A percentile compares a stretch with the other conserved stretches of the same genome.
Evolutionary conservation across 176 grass and related monocot genomes (phyloP).

Genomic region (Typha latifolia): DNA sequence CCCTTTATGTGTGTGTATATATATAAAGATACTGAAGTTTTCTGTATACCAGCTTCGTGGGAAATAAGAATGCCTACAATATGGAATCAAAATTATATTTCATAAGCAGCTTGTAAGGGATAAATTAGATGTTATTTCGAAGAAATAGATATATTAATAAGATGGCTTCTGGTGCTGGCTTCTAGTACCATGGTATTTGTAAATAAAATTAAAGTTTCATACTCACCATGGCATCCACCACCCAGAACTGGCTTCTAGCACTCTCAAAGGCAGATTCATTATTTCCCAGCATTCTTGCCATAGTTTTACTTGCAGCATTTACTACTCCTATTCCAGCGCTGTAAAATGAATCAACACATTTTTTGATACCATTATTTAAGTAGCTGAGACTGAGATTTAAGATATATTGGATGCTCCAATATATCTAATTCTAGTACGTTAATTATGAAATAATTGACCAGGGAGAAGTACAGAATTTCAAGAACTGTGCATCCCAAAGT

Average conservation of each 20-base stretch:
- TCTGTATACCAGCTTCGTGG: too few relatives aligned
- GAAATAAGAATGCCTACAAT: too few relatives aligned
- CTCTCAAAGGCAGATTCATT: constrained; percentile 86
- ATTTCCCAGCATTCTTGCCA: constrained; percentile 95
- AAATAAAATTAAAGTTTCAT: constrained; percentile 1
- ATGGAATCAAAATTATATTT: too few relatives aligned
- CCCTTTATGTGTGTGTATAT: too few relatives aligned
- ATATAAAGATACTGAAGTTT: too few relatives aligned
- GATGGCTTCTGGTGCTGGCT: too few relatives aligned
- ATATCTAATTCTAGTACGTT: background rate
- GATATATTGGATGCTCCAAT: background rate
- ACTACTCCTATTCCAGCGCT: constrained; percentile 99
- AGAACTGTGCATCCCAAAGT: too few relatives aligned
- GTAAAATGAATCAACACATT: background rate
- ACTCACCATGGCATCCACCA: constrained; percentile 81
- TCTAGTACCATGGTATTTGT: background rate
- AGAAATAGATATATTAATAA: too few relatives aligned
- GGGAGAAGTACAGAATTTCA: too few relatives aligned
- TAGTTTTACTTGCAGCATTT: constrained; percentile 89
- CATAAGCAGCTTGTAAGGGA: too few relatives aligned
- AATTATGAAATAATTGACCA: too few relatives aligned
- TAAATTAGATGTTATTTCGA: too few relatives aligned
- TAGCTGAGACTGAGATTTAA: background rate
- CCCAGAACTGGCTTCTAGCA: constrained; percentile 94
- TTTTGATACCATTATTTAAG: background rate